Conservation (phyloP, 768 basidiomycete species). For the Suillus cothurnatus region DNA sequence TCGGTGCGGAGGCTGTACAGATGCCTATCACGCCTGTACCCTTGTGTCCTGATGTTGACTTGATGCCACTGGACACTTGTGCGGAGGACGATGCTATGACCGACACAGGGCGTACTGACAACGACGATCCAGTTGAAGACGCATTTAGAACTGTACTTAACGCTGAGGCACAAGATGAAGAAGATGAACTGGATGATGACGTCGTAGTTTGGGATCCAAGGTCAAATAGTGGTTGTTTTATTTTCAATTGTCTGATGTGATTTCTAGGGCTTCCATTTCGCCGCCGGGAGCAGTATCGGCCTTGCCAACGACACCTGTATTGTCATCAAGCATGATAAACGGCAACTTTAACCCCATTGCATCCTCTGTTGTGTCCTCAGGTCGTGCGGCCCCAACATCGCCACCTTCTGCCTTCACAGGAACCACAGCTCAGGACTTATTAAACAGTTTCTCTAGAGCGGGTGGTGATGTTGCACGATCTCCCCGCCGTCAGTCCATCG, state of each 20-base stretch:
- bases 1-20: not conserved
- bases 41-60: not conserved
- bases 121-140: slow-evolving; percentile 76
- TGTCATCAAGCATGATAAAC: slow-evolving; percentile 5
- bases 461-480: slow-evolving; percentile 19
- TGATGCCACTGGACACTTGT: slow-evolving; percentile 19
- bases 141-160: slow-evolving; percentile 57
- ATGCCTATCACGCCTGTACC: not conserved
- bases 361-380: slow-evolving; percentile 15
- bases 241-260: slow-evolving; percentile 9
- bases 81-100: slow-evolving; percentile 66
- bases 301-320: slow-evolving; percentile 26
- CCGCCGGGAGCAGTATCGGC: slow-evolving; percentile 15
- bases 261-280: slow-evolving; percentile 22
- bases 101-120: slow-evolving; percentile 69
- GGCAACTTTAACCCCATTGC: slow-evolving; percentile 11
- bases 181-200: slow-evolving; percentile 58
- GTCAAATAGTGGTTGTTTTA: slow-evolving; percentile 33
- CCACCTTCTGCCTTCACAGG: slow-evolving; percentile 22
- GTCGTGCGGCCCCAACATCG: slow-evolving; percentile 30
- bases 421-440: slow-evolving; percentile 69
- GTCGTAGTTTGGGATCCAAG: slow-evolving; percentile 80
- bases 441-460: slow-evolving; percentile 44
- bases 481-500: slow-evolving; percentile 21
- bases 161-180: slow-evolving; percentile 41